A percentile compares a stretch with the other conserved stretches of the same genome.
phyloP scores from a whole-genome alignment of 2,329 filamentous ascomycete genomes.

The Exophiala oligosperma region DNA sequence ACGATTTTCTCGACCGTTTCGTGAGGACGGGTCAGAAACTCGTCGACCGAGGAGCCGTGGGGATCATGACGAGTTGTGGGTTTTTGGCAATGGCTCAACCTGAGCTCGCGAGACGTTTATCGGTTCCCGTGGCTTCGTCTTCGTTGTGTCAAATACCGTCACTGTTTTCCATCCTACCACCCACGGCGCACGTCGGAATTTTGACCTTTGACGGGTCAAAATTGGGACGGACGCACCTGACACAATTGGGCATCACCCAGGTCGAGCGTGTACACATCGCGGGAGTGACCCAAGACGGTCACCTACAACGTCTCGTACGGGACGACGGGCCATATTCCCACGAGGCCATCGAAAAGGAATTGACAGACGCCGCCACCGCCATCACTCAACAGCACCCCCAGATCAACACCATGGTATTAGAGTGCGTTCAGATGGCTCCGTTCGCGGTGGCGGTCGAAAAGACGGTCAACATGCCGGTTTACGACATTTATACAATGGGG shows the following conservation, averaged over 20 bases:
- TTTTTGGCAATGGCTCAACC: slow-evolving; percentile 41
- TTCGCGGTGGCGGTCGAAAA: slow-evolving; percentile 37
- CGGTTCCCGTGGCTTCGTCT: slow-evolving; percentile 40
- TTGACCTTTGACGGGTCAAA: slow-evolving; percentile 33
- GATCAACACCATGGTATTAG: slow-evolving; percentile 33
- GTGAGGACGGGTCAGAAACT: slow-evolving; percentile 37
- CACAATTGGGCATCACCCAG: slow-evolving; percentile 30
- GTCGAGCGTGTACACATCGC: slow-evolving; percentile 25
- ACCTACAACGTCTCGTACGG: slow-evolving; percentile 1
- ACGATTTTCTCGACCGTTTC: slow-evolving; percentile 38
- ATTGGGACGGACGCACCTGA: slow-evolving; percentile 10
- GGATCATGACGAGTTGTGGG: slow-evolving; percentile 43
- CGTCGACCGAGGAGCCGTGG: slow-evolving; percentile 36
- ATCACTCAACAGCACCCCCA: slow-evolving; percentile 13
- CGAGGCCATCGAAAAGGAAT: slow-evolving; percentile 7
- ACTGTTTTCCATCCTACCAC: slow-evolving; percentile 32
- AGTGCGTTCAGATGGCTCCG: slow-evolving; percentile 42
- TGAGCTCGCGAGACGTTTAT: slow-evolving; percentile 34
- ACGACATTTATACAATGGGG: slow-evolving; percentile 40
- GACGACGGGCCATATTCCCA: slow-evolving; percentile 6
- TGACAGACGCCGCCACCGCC: slow-evolving; percentile 4
- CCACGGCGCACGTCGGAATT: slow-evolving; percentile 32
- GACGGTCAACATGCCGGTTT: slow-evolving; percentile 34
- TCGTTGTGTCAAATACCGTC: slow-evolving; percentile 39
- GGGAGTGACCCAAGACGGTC: slow-evolving; percentile 22